Evolutionary conservation across 2,329 filamentous ascomycete genomes (phyloP).

Genomic region (Botrytis medusae): DNA sequence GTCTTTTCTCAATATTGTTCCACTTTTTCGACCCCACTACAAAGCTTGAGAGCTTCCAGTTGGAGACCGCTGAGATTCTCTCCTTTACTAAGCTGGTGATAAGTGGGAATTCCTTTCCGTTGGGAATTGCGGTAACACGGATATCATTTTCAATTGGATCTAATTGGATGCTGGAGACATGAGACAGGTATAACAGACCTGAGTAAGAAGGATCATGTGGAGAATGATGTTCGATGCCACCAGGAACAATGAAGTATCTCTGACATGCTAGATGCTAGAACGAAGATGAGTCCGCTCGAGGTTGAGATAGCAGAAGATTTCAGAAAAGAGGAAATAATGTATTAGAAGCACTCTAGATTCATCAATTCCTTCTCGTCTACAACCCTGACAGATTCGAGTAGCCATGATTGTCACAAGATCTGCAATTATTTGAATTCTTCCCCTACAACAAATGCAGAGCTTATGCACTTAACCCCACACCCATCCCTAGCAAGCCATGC

Average conservation of each 20-base stretch:
- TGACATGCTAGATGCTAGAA: background rate
- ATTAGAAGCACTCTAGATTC: background rate
- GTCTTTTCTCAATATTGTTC: slow-evolving; percentile 13
- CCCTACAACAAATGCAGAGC: background rate
- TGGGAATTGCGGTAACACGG: slow-evolving; percentile 3
- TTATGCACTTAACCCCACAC: slow-evolving; percentile 9
- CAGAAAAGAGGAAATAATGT: background rate
- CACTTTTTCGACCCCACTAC: slow-evolving; percentile 1
- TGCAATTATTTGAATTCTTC: slow-evolving; percentile 4
- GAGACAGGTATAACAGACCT: background rate
- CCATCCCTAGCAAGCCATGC: background rate
- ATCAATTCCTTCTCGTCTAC: background rate
- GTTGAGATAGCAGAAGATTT: background rate
- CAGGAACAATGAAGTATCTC: background rate
- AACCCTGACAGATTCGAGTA: background rate
- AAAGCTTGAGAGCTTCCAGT: slow-evolving; percentile 11
- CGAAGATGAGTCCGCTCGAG: background rate
- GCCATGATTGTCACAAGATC: slow-evolving; percentile 9
- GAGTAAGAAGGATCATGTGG: background rate
- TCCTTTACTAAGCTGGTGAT: background rate
- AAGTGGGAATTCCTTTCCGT: slow-evolving; percentile 11
- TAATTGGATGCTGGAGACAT: background rate
- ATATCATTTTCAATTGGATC: background rate
- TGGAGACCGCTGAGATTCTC: background rate
- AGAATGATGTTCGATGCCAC: background rate